Evolutionary conservation across 345 rosid genomes (phyloP), one percentile per base, ranked within the genome.

Genomic region (Moricandia moricandioides): DNA sequence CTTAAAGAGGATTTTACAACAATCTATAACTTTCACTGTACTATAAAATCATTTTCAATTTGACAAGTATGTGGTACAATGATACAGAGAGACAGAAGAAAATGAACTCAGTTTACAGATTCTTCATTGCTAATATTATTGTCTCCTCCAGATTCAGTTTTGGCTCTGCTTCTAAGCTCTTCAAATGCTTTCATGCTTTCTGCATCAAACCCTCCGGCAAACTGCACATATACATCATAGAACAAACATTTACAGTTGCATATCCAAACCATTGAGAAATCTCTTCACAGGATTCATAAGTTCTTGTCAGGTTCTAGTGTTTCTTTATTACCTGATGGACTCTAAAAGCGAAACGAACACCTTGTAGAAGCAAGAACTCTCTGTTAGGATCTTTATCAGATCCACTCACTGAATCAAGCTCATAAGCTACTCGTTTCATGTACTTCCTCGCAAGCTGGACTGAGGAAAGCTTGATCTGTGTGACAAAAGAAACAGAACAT

Each of bases 131-230:
- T 55, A 11, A 30, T 65, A 11, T 40, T 60, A 13, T 45, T 27
- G 33, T 81, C 84, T 79, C 85, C 89, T 66, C 69, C 86, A 4
- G 69, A 65, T 69, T 83, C 84, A 62, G 89, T 66, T 75, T 84
- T 81, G 52, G 87, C 88, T 27, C 94, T 92, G 76, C 85, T 86
- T 77, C 98, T 82, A 66, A 95, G 83, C 24, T 90, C 97, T 85
- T 95, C 98, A 71, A 95, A 95, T 57, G 92, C 96, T 85, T 89
- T 95, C 99, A 95, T 95, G 88, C 98, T 95, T 63, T 92, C 99
- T 17, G 90, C 94, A 74, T 95, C 99, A 79, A 95, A 95, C 7
- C 99, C 99, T 55, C 98, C 99, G 1, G 97, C 94, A 84, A 95
- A 95, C 99, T 95, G 88, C 75, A 64, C 43, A 6, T 58, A 33